Conservation (phyloP, 345 rosid genomes). For the Hibiscus trionum region DNA sequence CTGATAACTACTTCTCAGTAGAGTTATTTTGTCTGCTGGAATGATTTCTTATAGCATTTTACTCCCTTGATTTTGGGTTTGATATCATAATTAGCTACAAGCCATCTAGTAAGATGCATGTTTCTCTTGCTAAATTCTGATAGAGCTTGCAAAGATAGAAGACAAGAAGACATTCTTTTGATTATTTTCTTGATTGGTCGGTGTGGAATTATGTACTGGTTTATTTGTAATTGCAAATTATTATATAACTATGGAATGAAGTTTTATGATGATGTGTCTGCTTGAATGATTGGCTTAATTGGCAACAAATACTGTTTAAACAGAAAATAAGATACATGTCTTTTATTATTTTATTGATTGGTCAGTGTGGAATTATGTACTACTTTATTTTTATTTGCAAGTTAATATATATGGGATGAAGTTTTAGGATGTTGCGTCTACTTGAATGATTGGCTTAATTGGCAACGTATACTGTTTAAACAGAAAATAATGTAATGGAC, state of each 20-base stretch:
- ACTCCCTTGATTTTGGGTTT: background rate
- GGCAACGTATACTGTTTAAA: background rate
- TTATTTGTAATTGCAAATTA: background rate
- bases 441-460: background rate
- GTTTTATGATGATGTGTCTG: background rate
- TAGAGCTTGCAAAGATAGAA: background rate
- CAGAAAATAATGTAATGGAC: background rate
- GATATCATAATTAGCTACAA: slow-evolving; percentile 28
- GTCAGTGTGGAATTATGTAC: background rate
- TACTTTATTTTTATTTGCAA: background rate
- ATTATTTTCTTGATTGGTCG: slow-evolving; percentile 3
- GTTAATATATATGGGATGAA: background rate
- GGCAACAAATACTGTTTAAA: background rate
- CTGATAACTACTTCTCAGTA: background rate
- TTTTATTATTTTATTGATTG: background rate
- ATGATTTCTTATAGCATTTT: background rate
- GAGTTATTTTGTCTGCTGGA: background rate
- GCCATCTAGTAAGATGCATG: slow-evolving; percentile 42
- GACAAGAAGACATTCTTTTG: background rate
- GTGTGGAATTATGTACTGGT: background rate
- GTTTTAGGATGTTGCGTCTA: background rate
- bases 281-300: background rate
- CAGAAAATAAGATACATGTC: background rate
- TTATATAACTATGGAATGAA: background rate
- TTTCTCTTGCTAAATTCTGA: slow-evolving; percentile 8